Evolutionary conservation across 345 rosid species (phyloP).

Genomic region (Iberis pinnata): DNA sequence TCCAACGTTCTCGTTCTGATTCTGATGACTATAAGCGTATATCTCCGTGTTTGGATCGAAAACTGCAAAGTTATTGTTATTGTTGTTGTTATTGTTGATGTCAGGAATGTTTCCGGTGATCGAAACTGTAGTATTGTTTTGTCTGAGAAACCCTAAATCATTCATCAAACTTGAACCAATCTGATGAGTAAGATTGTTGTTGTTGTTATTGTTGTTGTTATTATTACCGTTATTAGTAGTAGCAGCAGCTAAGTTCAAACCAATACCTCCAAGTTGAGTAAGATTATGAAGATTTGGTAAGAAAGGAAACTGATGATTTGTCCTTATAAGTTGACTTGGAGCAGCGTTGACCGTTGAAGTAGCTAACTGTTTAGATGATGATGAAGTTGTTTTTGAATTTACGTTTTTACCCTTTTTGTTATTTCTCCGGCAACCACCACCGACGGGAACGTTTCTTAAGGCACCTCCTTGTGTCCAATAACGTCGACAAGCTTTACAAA

Average conservation of each 20-base stretch:
- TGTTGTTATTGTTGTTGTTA: conserved; percentile 27
- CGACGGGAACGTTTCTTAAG: conserved; percentile 66
- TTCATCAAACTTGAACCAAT: conserved; percentile 23
- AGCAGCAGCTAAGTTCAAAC: conserved; percentile 46
- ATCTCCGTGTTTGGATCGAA: conserved; percentile 38
- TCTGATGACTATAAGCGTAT: conserved; percentile 34
- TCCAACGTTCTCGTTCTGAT: conserved; percentile 19
- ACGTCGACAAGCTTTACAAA: conserved; percentile 73
- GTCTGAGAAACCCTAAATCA: conserved; percentile 45
- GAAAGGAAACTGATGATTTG: conserved; percentile 43
- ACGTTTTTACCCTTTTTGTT: conserved; percentile 55
- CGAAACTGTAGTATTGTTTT: conserved; percentile 32
- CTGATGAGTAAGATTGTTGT: conserved; percentile 28
- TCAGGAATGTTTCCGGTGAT: conserved; percentile 23
- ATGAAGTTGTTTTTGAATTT: conserved; percentile 36
- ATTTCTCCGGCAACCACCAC: conserved; percentile 62
- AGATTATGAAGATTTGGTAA: conserved; percentile 40
- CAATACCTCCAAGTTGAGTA: conserved; percentile 44
- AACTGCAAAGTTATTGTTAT: conserved; percentile 43
- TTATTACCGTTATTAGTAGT: no score
- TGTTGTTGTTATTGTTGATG: conserved; percentile 17
- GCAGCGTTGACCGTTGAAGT: conserved; percentile 22
- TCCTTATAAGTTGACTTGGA: conserved; percentile 31
- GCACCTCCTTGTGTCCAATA: conserved; percentile 84
- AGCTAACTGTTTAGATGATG: conserved; percentile 33